Conservation (phyloP, 2,329 filamentous ascomycete genomes). For the Penicillium sp. region DNA sequence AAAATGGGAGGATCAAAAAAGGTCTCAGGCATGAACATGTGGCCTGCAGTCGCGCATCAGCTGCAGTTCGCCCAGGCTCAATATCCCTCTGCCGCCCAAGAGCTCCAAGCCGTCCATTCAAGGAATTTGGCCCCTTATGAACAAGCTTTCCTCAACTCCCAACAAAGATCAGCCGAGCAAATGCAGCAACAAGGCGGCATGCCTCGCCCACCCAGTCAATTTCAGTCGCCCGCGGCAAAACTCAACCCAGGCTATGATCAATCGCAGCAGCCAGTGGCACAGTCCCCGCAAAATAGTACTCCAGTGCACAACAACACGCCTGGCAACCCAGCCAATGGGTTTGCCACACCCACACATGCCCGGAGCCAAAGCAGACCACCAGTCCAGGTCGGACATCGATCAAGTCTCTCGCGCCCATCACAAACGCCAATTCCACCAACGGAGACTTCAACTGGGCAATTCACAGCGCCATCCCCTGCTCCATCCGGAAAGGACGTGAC, state of each 20-base stretch:
- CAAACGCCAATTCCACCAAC: conserved; percentile 33
- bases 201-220: conserved; percentile 43
- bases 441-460: conserved; percentile 31
- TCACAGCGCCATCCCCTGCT: conserved; percentile 31
- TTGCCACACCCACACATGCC: conserved; percentile 39
- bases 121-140: conserved; percentile 78
- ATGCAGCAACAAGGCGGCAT: conserved; percentile 41
- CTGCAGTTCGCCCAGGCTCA: conserved; percentile 64
- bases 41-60: conserved; percentile 70
- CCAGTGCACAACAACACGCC: conserved; percentile 34
- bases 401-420: conserved; percentile 36
- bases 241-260: conserved; percentile 52
- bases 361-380: conserved; percentile 37
- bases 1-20: conserved; percentile 77
- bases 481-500: conserved; percentile 30
- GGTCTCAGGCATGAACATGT: conserved; percentile 69
- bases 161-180: conserved; percentile 47
- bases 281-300: conserved; percentile 35
- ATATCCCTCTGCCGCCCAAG: conserved; percentile 65
- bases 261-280: conserved; percentile 35
- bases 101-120: conserved; percentile 73
- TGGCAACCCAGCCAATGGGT: conserved; percentile 41
- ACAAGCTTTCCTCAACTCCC: conserved; percentile 47
- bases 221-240: conserved; percentile 49
- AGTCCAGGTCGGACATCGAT: conserved; percentile 30